Evolutionary conservation across 352 stramenopile genomes (phyloP).

Genomic region (Phytopythium sindhum): DNA sequence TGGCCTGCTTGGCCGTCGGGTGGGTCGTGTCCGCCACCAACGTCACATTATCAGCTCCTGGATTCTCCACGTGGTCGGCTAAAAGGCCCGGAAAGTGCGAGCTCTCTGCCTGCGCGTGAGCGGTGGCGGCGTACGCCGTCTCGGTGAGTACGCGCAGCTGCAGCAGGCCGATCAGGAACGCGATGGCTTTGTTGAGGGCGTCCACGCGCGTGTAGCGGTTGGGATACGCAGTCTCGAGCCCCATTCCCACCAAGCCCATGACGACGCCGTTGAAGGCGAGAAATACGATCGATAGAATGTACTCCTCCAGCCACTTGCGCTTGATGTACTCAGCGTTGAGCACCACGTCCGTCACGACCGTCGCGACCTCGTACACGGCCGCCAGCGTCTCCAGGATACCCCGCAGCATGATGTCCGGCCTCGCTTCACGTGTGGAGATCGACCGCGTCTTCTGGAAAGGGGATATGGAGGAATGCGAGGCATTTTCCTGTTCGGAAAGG

Average conservation of each 20-base stretch:
- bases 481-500: background rate
- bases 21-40: background rate
- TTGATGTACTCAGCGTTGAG: constrained; percentile 77
- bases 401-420: constrained; percentile 14
- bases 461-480: background rate
- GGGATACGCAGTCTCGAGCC: constrained; percentile 30
- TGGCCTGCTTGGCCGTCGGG: constrained; percentile 1
- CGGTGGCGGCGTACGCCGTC: constrained; percentile 36
- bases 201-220: constrained; percentile 33
- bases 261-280: constrained; percentile 54
- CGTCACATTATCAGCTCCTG: background rate
- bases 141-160: constrained; percentile 65
- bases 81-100: background rate
- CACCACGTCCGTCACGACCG: constrained; percentile 66
- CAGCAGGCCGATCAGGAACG: constrained; percentile 43
- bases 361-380: constrained; percentile 59
- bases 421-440: background rate
- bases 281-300: constrained; percentile 68
- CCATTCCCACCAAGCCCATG: constrained; percentile 58
- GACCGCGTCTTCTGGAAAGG: background rate
- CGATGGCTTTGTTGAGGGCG: constrained; percentile 32
- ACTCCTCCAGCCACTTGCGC: constrained; percentile 67
- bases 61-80: background rate
- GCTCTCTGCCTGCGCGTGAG: constrained; percentile 8
- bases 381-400: constrained; percentile 34